Base-by-base conservation (phyloP, 1,284 basidiomycete species). In the Anthracocystis panici-leucophaei region DNA sequence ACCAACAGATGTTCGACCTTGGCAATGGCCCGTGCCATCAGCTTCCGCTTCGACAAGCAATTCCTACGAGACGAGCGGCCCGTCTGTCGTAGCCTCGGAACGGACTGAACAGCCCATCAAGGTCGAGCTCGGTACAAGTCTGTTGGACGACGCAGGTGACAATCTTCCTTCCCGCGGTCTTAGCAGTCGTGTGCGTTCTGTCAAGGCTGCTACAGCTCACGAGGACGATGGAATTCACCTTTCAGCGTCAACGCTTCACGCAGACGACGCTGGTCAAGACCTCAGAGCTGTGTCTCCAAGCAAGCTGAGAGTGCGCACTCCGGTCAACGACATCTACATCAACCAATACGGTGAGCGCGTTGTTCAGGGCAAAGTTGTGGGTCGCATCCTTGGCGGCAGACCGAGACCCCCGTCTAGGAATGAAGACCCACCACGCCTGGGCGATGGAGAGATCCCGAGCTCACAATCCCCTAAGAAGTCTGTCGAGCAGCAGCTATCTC, bases 331-430 rank as follows among this genome's bases (percentile, higher is more conserved):
- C 50, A 65, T 75, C 45, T 78, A 75, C 63, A 69, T 78, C 65
- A 78, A 78, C 21, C 57, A 75, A 35, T 78, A 68, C 38, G 75
- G 75, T 12, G 75, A 78, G 29, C 44, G 72, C 5, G 58, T 78
- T 2, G 60, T 78, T 18, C 57, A 75, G 21, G 75, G 75, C 60
- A 74, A 72, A 35, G 65, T 78, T 23, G 67, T 78, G 1, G 75
- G 75, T 16, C 57, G 67, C 12, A 61, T 52, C 3, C 56, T 67
- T 2, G 72, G 75, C 18, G 75, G 75, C 11, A 57, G 75, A 45
- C 72, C 72, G 7, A 54, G 62, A 5, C 65, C 70, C 4, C 20
- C 45, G 9, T 72, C 59, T 14, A 35, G 51, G 18, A 40, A 55
- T 35, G 38, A 25, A 3, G 41, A 50, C 35, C 10, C 54, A 9